These are phyloP conservation scores for Rhizopogon vesiculosus DNA, from an alignment of 768 basidiomycete species.

Conservation along the genomic window DNA sequence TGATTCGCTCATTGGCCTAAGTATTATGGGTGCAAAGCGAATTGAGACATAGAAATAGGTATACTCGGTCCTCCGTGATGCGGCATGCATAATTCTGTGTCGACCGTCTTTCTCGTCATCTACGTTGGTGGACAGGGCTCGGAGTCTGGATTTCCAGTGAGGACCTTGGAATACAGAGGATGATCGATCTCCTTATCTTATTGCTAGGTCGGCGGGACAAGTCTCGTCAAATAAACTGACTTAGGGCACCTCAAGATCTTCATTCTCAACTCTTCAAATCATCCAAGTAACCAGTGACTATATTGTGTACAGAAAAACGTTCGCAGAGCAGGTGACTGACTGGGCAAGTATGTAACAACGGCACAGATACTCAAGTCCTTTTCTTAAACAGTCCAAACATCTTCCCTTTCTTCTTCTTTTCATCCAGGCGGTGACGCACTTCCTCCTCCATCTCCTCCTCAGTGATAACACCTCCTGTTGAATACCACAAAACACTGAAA, in stretches of 20 bases:
- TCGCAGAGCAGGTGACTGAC: neutral
- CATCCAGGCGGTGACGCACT: slow-evolving; percentile 48
- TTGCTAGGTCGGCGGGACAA: too few relatives aligned
- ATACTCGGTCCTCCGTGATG: too few relatives aligned
- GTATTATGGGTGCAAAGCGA: too few relatives aligned
- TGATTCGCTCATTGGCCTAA: neutral
- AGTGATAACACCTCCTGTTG: slow-evolving; percentile 63
- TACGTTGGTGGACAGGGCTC: too few relatives aligned
- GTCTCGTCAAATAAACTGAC: too few relatives aligned
- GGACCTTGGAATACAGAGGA: too few relatives aligned
- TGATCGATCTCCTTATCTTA: too few relatives aligned
- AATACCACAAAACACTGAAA: slow-evolving; percentile 81
- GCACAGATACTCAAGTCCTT: neutral
- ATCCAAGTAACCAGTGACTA: neutral
- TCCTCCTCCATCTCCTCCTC: slow-evolving; percentile 83
- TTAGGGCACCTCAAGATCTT: too few relatives aligned
- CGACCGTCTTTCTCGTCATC: too few relatives aligned
- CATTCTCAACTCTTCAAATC: neutral
- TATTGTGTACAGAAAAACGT: neutral
- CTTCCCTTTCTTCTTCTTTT: slow-evolving; percentile 48
- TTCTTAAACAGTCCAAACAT: slow-evolving; percentile 36
- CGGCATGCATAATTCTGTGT: too few relatives aligned
- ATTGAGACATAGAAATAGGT: too few relatives aligned
- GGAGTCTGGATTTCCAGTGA: too few relatives aligned
- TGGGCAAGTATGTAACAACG: neutral